phyloP scores from a whole-genome alignment of 2,329 filamentous ascomycete genomes.

The Periconia digitata region DNA sequence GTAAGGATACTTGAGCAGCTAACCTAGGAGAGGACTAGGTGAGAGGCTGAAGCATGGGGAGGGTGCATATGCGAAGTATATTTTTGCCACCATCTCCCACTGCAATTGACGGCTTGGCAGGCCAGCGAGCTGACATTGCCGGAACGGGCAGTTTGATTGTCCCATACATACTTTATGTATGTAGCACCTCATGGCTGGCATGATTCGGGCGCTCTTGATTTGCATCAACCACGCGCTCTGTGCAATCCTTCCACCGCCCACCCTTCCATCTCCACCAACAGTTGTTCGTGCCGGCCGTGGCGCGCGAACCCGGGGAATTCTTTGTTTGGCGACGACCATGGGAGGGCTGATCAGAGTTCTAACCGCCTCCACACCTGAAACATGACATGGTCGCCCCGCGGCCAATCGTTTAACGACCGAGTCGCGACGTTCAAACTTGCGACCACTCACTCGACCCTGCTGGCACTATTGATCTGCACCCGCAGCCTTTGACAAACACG shows the following conservation, averaged over 20 bases:
- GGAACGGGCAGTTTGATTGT: not conserved
- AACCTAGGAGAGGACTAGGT: too few relatives aligned
- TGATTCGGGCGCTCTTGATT: too few relatives aligned
- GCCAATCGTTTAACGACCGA: conserved; percentile 39
- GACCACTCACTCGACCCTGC: conserved; percentile 17
- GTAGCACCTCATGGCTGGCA: too few relatives aligned
- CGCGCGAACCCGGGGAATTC: conserved; percentile 2
- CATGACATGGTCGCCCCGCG: conserved; percentile 22
- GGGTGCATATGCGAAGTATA: too few relatives aligned
- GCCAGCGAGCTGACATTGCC: not conserved
- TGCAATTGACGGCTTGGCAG: not conserved
- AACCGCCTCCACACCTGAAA: conserved; percentile 41
- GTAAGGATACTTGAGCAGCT: too few relatives aligned
- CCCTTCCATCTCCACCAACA: too few relatives aligned
- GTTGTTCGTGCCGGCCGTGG: too few relatives aligned
- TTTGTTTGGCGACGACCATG: conserved; percentile 15
- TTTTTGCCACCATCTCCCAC: not conserved
- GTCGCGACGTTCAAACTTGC: conserved; percentile 29
- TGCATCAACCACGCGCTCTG: too few relatives aligned
- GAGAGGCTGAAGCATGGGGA: too few relatives aligned
- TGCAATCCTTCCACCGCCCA: too few relatives aligned
- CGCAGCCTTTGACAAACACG: conserved; percentile 10
- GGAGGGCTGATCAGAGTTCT: conserved; percentile 19
- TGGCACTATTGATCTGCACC: conserved; percentile 18
- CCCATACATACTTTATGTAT: too few relatives aligned